Evolutionary conservation across 2,329 filamentous ascomycete genomes (phyloP).

Genomic region (Blumeriella jaapii): DNA sequence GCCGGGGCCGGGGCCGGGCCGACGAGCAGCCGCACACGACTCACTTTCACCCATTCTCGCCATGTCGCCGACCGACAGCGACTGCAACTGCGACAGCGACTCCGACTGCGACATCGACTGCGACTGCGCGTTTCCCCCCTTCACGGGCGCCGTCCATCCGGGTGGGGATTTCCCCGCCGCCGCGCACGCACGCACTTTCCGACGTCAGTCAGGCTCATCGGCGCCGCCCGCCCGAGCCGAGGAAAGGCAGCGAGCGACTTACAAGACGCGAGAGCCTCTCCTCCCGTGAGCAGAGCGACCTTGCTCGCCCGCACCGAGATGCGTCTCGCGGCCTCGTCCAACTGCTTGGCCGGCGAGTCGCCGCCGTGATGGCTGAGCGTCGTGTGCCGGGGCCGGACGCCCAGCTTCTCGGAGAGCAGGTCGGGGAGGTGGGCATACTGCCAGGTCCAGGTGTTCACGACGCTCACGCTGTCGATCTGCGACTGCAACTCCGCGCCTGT

Average conservation of each 20-base stretch:
- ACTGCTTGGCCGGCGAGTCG: conserved; percentile 47
- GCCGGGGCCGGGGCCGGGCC: no score
- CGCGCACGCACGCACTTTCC: conserved; percentile 39
- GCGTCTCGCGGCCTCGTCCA: conserved; percentile 51
- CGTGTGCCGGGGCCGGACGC: conserved; percentile 35
- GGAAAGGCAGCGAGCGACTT: conserved; percentile 15
- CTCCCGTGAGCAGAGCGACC: conserved; percentile 49
- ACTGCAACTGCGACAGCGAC: no score
- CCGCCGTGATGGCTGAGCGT: conserved; percentile 48
- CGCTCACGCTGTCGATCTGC: conserved; percentile 44
- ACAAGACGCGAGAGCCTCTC: conserved; percentile 52
- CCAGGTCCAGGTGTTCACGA: conserved; percentile 57
- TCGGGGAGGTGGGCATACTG: conserved; percentile 47
- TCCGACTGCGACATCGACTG: no score
- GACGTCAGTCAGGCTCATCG: conserved; percentile 21
- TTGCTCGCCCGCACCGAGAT: conserved; percentile 41
- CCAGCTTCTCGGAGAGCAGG: conserved; percentile 38
- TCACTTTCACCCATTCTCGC: conserved; percentile 33
- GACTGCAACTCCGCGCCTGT: conserved; percentile 29
- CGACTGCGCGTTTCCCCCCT: no score
- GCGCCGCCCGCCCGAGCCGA: background rate
- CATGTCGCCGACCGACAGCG: conserved; percentile 39
- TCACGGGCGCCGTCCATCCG: conserved; percentile 42
- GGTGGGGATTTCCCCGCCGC: conserved; percentile 43
- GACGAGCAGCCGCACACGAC: no score